Base-by-base conservation (phyloP, 2,329 filamentous ascomycete genomes). In the Zymoseptoria passerinii region DNA sequence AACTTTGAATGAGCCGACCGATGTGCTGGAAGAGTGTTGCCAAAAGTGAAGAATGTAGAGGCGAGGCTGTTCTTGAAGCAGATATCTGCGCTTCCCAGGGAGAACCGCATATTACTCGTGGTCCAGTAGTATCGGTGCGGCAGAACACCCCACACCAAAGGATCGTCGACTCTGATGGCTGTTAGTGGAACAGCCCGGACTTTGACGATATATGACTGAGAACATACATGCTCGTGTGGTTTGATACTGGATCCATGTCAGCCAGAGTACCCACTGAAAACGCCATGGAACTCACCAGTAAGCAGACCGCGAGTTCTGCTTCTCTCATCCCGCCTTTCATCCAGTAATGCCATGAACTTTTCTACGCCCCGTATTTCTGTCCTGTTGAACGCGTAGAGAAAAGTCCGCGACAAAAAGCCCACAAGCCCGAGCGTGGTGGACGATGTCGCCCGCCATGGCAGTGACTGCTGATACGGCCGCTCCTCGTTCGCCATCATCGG, bases 51-150 rank as follows among this genome's bases (percentile, higher is more conserved):
- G 80, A 97, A 97, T 23, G 82, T 80, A 4, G 86, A 53, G 44
- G 56, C 54, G 44, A 56, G 94, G 90, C 84, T 86, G 71, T 90
- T 92, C 68, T 86, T 87, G 74, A 95, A 99, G 76, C 92, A 96
- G 60, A 99, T 92, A 73, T 99, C 94, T 72, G 96, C 90, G 68
- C 91, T 95, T 23, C 90, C 94, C 56, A 99, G 81, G 8, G 87
- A 85, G 90, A 92, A 97, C 72, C 94, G 84, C 68, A 91, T 80
- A 70, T 92, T 94, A 57, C 81, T 79, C 19, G 88, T 83, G 59
- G 86, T 83, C 68, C 88, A 84, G 63, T 83, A 77, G 70, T 94
- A 90, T 53, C 82, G 80, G 51, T 89, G 73, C 1, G 94, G 94
- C 3, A 99, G 77, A 40, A 90, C 83, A 18, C 92, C 94, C 92